Percentiles rank a stretch among this genome's conserved stretches.
These are phyloP conservation scores for Salvia hispanica DNA, from an alignment of 257 asterid genomes.

Conservation along the genomic window DNA sequence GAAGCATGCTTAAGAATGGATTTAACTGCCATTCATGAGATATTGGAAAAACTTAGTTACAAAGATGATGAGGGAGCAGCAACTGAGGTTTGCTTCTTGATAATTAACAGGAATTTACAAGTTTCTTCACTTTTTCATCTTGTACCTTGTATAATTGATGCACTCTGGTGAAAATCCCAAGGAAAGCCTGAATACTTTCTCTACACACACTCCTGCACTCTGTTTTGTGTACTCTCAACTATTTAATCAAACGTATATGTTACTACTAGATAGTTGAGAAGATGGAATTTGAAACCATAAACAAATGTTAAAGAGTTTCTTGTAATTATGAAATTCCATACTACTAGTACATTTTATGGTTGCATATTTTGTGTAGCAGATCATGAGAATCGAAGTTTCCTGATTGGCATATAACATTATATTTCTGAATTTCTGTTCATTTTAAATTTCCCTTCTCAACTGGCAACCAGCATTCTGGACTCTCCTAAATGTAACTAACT, in stretches of 20 bases:
- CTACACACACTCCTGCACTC: not conserved
- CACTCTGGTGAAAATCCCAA: not conserved
- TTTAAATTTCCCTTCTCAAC: no score
- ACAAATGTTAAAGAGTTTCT: no score
- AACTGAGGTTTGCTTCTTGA: slow-evolving; percentile 55
- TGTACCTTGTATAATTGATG: not conserved
- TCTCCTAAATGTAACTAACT: slow-evolving; percentile 4
- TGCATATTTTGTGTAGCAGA: not conserved
- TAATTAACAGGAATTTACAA: not conserved
- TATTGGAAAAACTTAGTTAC: slow-evolving; percentile 62
- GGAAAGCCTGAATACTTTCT: not conserved
- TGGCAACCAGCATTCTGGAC: not conserved
- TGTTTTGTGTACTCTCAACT: not conserved
- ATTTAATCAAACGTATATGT: not conserved
- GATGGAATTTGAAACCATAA: not conserved
- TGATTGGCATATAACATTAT: no score
- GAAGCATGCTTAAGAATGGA: slow-evolving; percentile 73
- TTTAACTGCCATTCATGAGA: slow-evolving; percentile 74
- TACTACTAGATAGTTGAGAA: not conserved
- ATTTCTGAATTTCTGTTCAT: no score
- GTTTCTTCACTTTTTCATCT: slow-evolving; percentile 7
- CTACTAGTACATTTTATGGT: not conserved
- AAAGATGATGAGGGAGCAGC: slow-evolving; percentile 80
- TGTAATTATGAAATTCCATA: not conserved
- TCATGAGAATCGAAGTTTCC: not conserved